Percentiles rank a stretch among this genome's conserved stretches.
Evolutionary conservation across 108 stramenopile genomes (phyloP).

Genomic region (Nitzschia palea): DNA sequence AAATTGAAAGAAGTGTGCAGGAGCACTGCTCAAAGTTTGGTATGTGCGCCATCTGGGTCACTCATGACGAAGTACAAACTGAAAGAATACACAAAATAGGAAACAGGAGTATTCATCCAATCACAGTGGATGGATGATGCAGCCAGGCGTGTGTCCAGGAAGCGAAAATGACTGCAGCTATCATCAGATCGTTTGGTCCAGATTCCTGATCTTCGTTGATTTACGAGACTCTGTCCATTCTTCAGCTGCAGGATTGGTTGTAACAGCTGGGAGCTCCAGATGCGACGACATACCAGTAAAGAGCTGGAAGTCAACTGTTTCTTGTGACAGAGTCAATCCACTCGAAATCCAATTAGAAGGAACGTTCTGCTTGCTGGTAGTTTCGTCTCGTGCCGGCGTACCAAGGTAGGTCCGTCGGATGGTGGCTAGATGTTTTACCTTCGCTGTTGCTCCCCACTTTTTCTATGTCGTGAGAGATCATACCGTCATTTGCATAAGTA

Average conservation of each 20-base stretch:
- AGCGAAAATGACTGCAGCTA: no score
- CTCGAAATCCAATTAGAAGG: background rate
- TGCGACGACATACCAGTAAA: no score
- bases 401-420: background rate
- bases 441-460: conserved; percentile 20
- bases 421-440: background rate
- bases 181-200: no score
- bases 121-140: no score
- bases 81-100: conserved; percentile 16
- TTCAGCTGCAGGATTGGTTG: no score
- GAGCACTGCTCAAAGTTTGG: conserved; percentile 8
- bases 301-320: background rate
- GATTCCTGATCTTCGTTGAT: no score
- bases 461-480: no score
- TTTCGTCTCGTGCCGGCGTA: background rate
- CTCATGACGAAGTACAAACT: conserved; percentile 40
- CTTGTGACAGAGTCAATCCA: background rate
- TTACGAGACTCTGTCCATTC: no score
- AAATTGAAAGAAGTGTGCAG: conserved; percentile 48
- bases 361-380: background rate
- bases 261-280: no score
- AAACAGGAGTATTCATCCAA: no score
- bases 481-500: no score
- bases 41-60: conserved; percentile 39
- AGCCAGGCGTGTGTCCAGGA: no score